Evolutionary conservation across 805 yeast species (phyloP), one percentile per base, ranked within the genome.

Genomic region (Starmera quercuum): DNA sequence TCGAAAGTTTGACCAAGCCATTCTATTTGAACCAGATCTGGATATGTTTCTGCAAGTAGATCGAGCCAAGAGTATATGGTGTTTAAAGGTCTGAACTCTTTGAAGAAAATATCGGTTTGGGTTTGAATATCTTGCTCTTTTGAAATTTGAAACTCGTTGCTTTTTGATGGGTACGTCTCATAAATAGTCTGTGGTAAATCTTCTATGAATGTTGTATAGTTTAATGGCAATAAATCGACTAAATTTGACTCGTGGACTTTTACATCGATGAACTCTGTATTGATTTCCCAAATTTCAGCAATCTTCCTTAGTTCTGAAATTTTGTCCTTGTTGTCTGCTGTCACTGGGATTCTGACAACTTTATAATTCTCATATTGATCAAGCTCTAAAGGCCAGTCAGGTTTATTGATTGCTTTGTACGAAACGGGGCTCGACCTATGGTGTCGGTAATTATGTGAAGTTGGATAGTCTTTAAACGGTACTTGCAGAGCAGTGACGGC

Each of bases 51-150:
- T 39, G 66, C 63, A 15, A 86, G 48, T 16, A 77, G 45, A 30
- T 75, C 80, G 42, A 80, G 63, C 94, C 95, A 85, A 1, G 77
- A 61, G 46, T 83, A 68, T 14, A 87, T 78, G 4, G 85, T 71
- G 20, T 71, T 70, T 39, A 84, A 59, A 20, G 81, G 75, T 39
- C 88, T 66, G 57, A 75, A 86, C 32, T 75, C 78, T 40, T 67
- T 70, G 55, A 86, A 86, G 52, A 86, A 86, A 4, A 75, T 41
- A 38, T 78, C 83, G 1, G 64, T 45, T 10, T 49, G 32, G 15
- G 44, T 39, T 14, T 39, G 37, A 20, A 42, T 27, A 15, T 37
- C 39, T 4, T 35, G 13, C 6, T 31, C 36, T 17, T 39, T 29
- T 7, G 24, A 28, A 13, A 39, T 20, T 8, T 31, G 24, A 10